Evolutionary conservation across 78 protist genomes (phyloP).

Genomic region (Dictyostelium citrinum): DNA sequence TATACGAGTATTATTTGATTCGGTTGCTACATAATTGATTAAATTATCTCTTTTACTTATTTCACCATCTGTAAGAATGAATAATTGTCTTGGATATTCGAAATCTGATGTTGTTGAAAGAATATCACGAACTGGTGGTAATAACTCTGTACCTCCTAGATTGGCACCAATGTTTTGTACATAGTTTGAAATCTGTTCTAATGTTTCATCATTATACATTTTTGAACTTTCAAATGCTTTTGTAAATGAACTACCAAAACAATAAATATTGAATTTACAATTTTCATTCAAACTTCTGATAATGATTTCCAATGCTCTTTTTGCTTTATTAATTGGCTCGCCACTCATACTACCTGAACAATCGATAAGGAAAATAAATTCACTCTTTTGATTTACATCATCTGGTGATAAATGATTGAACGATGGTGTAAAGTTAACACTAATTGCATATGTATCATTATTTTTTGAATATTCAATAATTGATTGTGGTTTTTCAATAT

Average conservation of each 20-base stretch:
- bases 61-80: slow-evolving; percentile 92
- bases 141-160: slow-evolving; percentile 60
- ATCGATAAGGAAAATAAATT: not conserved
- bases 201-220: not conserved
- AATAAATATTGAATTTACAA: not conserved
- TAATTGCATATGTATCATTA: not conserved
- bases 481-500: not conserved
- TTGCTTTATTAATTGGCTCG: slow-evolving; percentile 2
- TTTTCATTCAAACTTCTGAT: slow-evolving; percentile 15
- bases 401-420: not conserved
- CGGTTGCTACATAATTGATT: slow-evolving; percentile 12
- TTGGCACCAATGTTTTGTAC: not conserved
- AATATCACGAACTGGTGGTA: not conserved
- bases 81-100: slow-evolving; percentile 82
- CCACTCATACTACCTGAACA: slow-evolving; percentile 35
- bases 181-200: not conserved
- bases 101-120: not conserved
- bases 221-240: not conserved
- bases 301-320: not conserved
- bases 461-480: not conserved
- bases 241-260: not conserved
- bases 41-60: slow-evolving; percentile 68
- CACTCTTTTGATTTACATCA: slow-evolving; percentile 22
- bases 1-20: slow-evolving; percentile 60
- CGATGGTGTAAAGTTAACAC: slow-evolving; percentile 7